Percentiles rank a stretch among this genome's conserved stretches.
Evolutionary conservation across 2,329 filamentous ascomycete species (phyloP).

Genomic region (Bipolaris victoriae): DNA sequence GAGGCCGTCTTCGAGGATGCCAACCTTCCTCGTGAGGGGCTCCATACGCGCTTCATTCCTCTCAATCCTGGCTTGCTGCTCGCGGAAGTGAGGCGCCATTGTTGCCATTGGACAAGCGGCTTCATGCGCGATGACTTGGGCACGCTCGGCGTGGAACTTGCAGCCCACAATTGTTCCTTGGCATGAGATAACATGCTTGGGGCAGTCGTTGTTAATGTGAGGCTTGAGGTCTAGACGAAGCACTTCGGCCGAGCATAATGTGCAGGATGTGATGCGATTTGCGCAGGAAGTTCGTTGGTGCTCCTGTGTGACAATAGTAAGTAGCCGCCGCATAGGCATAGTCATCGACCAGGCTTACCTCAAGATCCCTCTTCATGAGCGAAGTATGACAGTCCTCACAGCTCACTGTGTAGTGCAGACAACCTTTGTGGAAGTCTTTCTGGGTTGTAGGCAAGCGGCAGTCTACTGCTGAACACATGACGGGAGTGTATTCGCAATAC

Average conservation of each 20-base stretch:
- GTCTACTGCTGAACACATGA: constrained; percentile 58
- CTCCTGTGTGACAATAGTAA: constrained; percentile 42
- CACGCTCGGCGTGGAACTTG: constrained; percentile 48
- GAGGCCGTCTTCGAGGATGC: constrained; percentile 54
- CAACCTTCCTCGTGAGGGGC: constrained; percentile 52
- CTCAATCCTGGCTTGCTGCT: constrained; percentile 53
- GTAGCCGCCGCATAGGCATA: constrained; percentile 35
- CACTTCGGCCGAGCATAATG: constrained; percentile 51
- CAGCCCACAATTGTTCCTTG: constrained; percentile 55
- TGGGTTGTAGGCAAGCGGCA: constrained; percentile 61
- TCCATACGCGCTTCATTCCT: constrained; percentile 53
- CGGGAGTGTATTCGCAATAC: constrained; percentile 62
- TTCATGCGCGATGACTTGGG: constrained; percentile 50
- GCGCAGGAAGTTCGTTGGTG: constrained; percentile 58
- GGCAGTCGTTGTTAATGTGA: constrained; percentile 52
- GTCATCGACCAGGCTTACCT: constrained; percentile 42
- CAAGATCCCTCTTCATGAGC: constrained; percentile 62
- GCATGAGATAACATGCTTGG: constrained; percentile 52
- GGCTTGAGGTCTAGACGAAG: constrained; percentile 51
- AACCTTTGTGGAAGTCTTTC: constrained; percentile 61
- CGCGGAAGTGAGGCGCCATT: constrained; percentile 53
- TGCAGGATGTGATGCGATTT: constrained; percentile 54
- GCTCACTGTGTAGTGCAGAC: constrained; percentile 60
- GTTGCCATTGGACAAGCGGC: constrained; percentile 54
- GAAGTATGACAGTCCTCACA: constrained; percentile 61